These are phyloP conservation scores for Aspergillus transmontanensis DNA, from an alignment of 2,329 filamentous ascomycete genomes.

Conservation along the genomic window DNA sequence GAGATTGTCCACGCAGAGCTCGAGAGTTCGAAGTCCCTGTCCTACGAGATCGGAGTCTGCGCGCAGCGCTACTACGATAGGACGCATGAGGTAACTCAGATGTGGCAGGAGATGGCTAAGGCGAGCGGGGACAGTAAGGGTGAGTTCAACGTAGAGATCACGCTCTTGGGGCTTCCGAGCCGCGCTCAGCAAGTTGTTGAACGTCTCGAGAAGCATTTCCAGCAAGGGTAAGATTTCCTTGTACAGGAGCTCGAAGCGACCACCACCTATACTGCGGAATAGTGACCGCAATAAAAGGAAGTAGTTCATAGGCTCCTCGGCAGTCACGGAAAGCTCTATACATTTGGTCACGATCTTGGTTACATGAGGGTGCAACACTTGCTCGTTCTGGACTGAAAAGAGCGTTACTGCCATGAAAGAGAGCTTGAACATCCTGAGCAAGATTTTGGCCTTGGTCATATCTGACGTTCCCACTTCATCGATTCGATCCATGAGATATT, in stretches of 20 bases:
- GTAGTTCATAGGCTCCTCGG: conserved; percentile 98
- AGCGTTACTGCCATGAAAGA: conserved; percentile 99
- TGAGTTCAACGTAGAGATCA: conserved; percentile 95
- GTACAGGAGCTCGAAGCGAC: conserved; percentile 95
- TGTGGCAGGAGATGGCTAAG: conserved; percentile 94
- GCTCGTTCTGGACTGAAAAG: conserved; percentile 92
- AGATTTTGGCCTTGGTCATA: conserved; percentile 87
- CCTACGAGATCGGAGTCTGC: conserved; percentile 92
- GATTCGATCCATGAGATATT: conserved; percentile 96
- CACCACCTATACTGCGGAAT: conserved; percentile 94
- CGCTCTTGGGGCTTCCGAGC: conserved; percentile 87
- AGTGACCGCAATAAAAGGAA: conserved; percentile 89
- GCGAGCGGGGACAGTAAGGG: conserved; percentile 89
- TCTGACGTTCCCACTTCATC: conserved; percentile 92
- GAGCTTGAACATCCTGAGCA: conserved; percentile 92
- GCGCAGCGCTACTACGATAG: conserved; percentile 89
- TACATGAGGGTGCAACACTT: conserved; percentile 91
- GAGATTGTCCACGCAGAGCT: conserved; percentile 96
- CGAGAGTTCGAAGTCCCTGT: conserved; percentile 87
- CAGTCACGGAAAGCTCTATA: conserved; percentile 91
- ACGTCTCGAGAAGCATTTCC: conserved; percentile 95
- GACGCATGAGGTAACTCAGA: conserved; percentile 94
- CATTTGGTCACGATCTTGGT: conserved; percentile 97
- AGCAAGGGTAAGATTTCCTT: conserved; percentile 95
- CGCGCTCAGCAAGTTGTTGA: conserved; percentile 90